Evolutionary conservation across 1,139 yeast genomes (phyloP).

Genomic region (Geotrichum citri-aurantii): DNA sequence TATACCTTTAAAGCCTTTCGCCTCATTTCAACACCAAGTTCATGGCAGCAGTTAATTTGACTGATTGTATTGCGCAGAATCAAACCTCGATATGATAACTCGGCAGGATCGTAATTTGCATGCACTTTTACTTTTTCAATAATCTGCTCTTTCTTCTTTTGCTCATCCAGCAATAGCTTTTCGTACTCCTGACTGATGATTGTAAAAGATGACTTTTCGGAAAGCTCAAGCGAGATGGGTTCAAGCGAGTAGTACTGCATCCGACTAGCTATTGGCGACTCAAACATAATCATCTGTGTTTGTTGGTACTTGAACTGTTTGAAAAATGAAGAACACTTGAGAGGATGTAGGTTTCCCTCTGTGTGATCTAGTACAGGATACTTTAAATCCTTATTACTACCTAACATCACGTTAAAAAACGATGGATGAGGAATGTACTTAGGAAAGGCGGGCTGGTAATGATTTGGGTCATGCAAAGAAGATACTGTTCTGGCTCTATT

Average conservation of each 20-base stretch:
- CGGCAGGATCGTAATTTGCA: constrained; percentile 13
- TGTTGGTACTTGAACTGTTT: constrained; percentile 17
- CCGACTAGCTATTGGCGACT: constrained; percentile 65
- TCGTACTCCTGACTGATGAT: constrained; percentile 33
- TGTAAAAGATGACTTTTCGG: constrained; percentile 33
- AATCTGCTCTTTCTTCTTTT: constrained; percentile 21
- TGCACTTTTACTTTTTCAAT: constrained; percentile 24
- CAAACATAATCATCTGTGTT: constrained; percentile 50
- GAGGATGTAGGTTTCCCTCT: constrained; percentile 3
- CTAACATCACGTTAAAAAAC: constrained; percentile 14
- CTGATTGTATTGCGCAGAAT: constrained; percentile 27
- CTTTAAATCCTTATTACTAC: background rate
- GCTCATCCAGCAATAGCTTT: constrained; percentile 28
- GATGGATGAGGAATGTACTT: constrained; percentile 13
- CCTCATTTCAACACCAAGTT: constrained; percentile 31
- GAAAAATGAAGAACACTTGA: constrained; percentile 8
- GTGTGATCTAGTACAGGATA: constrained; percentile 11
- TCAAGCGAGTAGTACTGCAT: constrained; percentile 75
- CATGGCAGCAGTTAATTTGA: constrained; percentile 35
- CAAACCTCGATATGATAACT: constrained; percentile 11
- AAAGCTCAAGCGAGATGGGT: constrained; percentile 65
- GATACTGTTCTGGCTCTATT: background rate
- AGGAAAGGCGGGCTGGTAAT: constrained; percentile 3
- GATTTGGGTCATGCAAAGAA: background rate
- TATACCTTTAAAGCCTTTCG: constrained; percentile 29